A percentile compares a stretch with the other conserved stretches of the same genome.
Conservation (phyloP, 192 early-diverging fungal genomes). For the Rhizophagus prolifer region DNA sequence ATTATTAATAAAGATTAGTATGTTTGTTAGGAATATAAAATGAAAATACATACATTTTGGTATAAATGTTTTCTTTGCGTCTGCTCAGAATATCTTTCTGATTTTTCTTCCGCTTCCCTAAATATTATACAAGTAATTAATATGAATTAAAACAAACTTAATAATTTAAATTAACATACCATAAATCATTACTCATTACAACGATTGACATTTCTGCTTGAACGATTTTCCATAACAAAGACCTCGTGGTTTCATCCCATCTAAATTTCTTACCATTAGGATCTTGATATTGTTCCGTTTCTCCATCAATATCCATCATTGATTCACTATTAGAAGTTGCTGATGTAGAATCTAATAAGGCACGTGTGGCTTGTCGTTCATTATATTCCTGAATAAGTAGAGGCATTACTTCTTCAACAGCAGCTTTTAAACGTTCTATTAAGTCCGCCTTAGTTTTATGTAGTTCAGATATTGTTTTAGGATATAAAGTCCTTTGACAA, state of each 20-base stretch:
- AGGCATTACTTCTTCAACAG: conserved; percentile 15
- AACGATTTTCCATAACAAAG: conserved; percentile 35
- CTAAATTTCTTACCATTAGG: conserved; percentile 33
- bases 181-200: conserved; percentile 29
- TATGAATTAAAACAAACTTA: background rate
- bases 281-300: background rate
- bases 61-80: conserved; percentile 49
- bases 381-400: conserved; percentile 4
- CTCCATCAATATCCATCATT: conserved; percentile 18
- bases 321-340: background rate
- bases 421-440: conserved; percentile 7
- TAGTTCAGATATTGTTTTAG: conserved; percentile 12
- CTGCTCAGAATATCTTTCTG: conserved; percentile 33
- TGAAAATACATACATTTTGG: conserved; percentile 41
- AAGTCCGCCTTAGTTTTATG: conserved; percentile 2
- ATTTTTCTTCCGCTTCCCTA: conserved; percentile 27
- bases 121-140: background rate
- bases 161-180: conserved; percentile 28
- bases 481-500: conserved; percentile 27
- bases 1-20: background rate
- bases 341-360: background rate
- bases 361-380: conserved; percentile 1
- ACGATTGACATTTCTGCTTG: conserved; percentile 30
- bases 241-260: conserved; percentile 35
- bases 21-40: background rate